Evolutionary conservation across 2,329 filamentous ascomycete species (phyloP).

Genomic region (Aspergillus felis): DNA sequence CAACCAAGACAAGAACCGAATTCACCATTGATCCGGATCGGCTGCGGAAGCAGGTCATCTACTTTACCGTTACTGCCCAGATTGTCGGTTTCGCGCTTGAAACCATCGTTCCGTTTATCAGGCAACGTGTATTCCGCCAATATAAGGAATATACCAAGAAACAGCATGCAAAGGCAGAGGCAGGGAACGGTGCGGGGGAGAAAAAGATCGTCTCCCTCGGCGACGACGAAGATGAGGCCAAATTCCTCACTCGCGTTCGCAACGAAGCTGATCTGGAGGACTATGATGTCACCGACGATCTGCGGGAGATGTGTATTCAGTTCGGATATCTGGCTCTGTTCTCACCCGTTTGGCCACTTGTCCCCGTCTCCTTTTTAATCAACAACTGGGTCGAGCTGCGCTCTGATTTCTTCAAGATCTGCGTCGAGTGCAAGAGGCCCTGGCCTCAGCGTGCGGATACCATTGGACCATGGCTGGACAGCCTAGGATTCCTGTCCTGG

Average conservation of each 20-base stretch:
- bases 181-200: constrained; percentile 17
- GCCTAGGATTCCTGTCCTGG: constrained; percentile 87
- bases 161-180: constrained; percentile 19
- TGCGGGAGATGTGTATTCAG: constrained; percentile 91
- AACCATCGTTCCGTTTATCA: constrained; percentile 78
- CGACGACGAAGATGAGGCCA: constrained; percentile 74
- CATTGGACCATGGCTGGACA: constrained; percentile 91
- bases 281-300: constrained; percentile 90
- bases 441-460: constrained; percentile 87
- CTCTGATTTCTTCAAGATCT: constrained; percentile 93
- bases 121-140: constrained; percentile 73
- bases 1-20: constrained; percentile 52
- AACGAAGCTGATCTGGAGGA: constrained; percentile 76
- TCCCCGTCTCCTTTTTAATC: constrained; percentile 80
- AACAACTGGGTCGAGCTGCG: constrained; percentile 98
- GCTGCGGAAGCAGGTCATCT: constrained; percentile 88
- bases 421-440: constrained; percentile 81
- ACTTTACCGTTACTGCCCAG: constrained; percentile 94
- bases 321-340: constrained; percentile 90
- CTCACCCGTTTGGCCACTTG: constrained; percentile 89
- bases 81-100: constrained; percentile 86
- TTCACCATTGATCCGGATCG: constrained; percentile 84
- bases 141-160: constrained; percentile 47
- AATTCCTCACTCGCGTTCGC: constrained; percentile 78
- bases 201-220: constrained; percentile 39